Evolutionary conservation across 441 rosid genomes (phyloP), one percentile per base, ranked within the genome.

Genomic region (Erodium trifolium): DNA sequence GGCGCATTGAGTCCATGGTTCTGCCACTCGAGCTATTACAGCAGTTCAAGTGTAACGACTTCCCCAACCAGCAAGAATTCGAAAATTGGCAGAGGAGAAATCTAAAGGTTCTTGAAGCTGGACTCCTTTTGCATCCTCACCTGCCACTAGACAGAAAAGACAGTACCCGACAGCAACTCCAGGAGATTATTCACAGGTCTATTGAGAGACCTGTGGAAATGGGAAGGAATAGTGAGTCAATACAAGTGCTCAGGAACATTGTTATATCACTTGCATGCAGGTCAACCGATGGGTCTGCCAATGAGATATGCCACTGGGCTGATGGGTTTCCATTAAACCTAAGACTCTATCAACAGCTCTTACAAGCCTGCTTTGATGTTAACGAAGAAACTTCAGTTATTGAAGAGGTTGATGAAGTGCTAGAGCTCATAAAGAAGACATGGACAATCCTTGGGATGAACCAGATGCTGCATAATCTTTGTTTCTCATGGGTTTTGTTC

Each of bases 1-100:
- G 78, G 74, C 81, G 82, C 45, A 78, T 83, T 65, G 93, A 88
- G 76, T 74, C 78, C 0, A 80, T 88, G 70, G 89, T 88, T 70
- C 74, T 88, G 75, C 93, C 93, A 16, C 80, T 88, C 2, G 93
- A 88, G 85, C 79, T 86, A 47, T 66, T 88, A 10, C 93, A 86
- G 74, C 89, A 82, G 78, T 83, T 82, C 65, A 86, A 82, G 82
- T 68, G 80, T 3, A 67, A 85, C 0, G 93, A 88, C 77, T 88
- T 88, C 71, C 72, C 84, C 10, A 79, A 77, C 70, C 84, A 83
- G 12, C 78, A 76, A 74, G 89, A 83, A 63, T 83, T 78, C 65
- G 83, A 78, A 70, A 80, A 80, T 65, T 86, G 88, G 88, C 90
- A 79, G 65, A 88, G 78, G 76, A 79, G 91, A 72, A 78, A 81